Conservation (phyloP, 2,329 filamentous ascomycete species). For the Colletotrichum cuscutae region DNA sequence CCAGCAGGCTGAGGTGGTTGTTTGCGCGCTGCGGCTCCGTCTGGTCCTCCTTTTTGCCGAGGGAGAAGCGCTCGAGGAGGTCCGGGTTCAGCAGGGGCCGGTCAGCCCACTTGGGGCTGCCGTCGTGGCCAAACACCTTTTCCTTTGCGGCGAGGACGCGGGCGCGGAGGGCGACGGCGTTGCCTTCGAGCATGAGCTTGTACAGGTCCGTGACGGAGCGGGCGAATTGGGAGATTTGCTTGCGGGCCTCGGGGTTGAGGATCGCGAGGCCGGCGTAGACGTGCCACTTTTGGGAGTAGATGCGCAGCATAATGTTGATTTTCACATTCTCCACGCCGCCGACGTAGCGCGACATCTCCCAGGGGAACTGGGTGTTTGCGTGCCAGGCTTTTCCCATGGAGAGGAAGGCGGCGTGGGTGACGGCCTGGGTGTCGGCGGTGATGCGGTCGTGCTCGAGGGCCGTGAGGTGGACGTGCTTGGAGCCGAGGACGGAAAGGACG, state of each 20-base stretch:
- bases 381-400: constrained; percentile 99
- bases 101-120: constrained; percentile 67
- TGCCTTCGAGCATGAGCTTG: constrained; percentile 94
- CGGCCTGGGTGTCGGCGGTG: constrained; percentile 97
- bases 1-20: constrained; percentile 91
- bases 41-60: constrained; percentile 73
- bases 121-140: constrained; percentile 76
- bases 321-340: constrained; percentile 99
- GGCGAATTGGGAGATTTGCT: constrained; percentile 95
- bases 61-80: constrained; percentile 87
- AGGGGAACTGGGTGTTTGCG: constrained; percentile 93
- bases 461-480: constrained; percentile 87
- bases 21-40: constrained; percentile 73
- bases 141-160: constrained; percentile 74
- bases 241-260: constrained; percentile 89
- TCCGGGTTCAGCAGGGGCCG: constrained; percentile 82
- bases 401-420: constrained; percentile 96
- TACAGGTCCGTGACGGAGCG: constrained; percentile 92
- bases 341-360: constrained; percentile 95
- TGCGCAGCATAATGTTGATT: constrained; percentile 96
- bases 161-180: constrained; percentile 76
- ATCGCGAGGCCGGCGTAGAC: constrained; percentile 98
- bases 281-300: constrained; percentile 99
- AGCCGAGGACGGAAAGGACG: constrained; percentile 84
- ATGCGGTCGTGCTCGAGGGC: constrained; percentile 94